Evolutionary conservation across 2,329 filamentous ascomycete genomes (phyloP).

Genomic region (Grosmannia huntii): DNA sequence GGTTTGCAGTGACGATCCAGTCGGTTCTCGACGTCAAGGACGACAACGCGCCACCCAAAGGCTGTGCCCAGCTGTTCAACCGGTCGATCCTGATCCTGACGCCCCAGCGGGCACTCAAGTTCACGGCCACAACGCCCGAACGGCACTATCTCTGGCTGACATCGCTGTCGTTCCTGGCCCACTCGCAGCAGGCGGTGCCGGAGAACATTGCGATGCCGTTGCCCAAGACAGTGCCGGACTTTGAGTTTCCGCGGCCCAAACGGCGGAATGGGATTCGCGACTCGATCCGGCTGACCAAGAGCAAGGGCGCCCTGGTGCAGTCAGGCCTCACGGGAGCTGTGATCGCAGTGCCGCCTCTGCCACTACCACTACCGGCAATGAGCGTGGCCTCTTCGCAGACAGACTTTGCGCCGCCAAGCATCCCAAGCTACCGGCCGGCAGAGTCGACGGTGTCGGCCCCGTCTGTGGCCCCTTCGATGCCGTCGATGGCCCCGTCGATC

Average conservation of each 20-base stretch:
- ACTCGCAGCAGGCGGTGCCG: slow-evolving; percentile 70
- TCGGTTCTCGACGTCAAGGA: slow-evolving; percentile 96
- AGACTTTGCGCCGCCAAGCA: slow-evolving; percentile 36
- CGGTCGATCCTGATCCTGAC: slow-evolving; percentile 92
- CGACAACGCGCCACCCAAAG: slow-evolving; percentile 72
- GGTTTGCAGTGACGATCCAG: slow-evolving; percentile 66
- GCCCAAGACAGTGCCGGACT: slow-evolving; percentile 34
- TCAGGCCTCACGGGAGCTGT: slow-evolving; percentile 12
- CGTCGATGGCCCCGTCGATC: slow-evolving; percentile 4
- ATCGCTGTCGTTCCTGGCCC: slow-evolving; percentile 84
- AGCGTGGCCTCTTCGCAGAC: slow-evolving; percentile 15
- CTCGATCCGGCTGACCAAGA: slow-evolving; percentile 80
- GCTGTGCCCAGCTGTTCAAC: slow-evolving; percentile 57
- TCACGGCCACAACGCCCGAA: slow-evolving; percentile 72
- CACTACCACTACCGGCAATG: slow-evolving; percentile 12
- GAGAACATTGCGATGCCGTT: slow-evolving; percentile 49
- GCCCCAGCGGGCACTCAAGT: slow-evolving; percentile 85
- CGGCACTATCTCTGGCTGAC: slow-evolving; percentile 93
- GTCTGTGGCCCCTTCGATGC: slow-evolving; percentile 5
- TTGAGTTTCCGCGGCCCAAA: slow-evolving; percentile 35
- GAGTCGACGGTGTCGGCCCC: slow-evolving; percentile 25
- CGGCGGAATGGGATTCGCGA: slow-evolving; percentile 58
- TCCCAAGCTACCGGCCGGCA: slow-evolving; percentile 30
- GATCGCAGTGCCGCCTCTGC: slow-evolving; percentile 8
- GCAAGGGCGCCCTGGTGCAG: slow-evolving; percentile 28